Base-by-base conservation (phyloP, 805 yeast species). In the Wickerhamiella musiphila region DNA sequence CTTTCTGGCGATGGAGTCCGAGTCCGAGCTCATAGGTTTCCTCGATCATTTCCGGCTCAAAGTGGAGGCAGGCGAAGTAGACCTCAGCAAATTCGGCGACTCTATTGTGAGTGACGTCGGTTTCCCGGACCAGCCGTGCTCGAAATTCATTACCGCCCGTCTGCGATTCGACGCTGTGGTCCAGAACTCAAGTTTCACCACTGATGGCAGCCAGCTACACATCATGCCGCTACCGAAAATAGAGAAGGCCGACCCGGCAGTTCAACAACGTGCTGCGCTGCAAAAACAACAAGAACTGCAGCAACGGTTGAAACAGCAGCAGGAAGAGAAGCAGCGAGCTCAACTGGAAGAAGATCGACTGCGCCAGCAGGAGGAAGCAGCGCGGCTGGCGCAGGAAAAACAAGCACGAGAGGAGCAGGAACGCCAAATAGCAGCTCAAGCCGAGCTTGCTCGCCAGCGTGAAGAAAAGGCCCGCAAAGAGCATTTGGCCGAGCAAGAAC, bases 361-460 rank as follows among this genome's bases (percentile, higher is more conserved):
- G 28, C n/a, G n/a, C n/a, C n/a, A 16, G 11, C 15, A n/a, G 13
- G 37, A 19, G 6, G 8, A 17, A 22, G 22, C 28, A 11, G 25
- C 25, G 6, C 25, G n/a, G 6, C n/a, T 11, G 25, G 25, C 25
- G 8, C 13, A 9, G n/a, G n/a, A 14, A 18, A n/a, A 14, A 23
- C 5, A 94, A 81, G 47, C 98, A 98, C 2, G 94, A 79, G 38
- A 86, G 67, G 38, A 98, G 98, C 39, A 90, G 62, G 67, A 90
- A 90, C 49, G 90, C 51, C 68, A 90, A 86, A 11, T 94, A 8
- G 22, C 22, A 14, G 29, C 19, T 5, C 16, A 8, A 14, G 29
- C 29, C 18, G 20, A 18, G 31, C 20, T 21, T 25, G 35, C 17
- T 11, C 27, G 19, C 15, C 26, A 21, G 15, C 31, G 29, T 5